Base-by-base conservation (phyloP, 2,329 filamentous ascomycete genomes). In the Colletotrichum gigasporum region DNA sequence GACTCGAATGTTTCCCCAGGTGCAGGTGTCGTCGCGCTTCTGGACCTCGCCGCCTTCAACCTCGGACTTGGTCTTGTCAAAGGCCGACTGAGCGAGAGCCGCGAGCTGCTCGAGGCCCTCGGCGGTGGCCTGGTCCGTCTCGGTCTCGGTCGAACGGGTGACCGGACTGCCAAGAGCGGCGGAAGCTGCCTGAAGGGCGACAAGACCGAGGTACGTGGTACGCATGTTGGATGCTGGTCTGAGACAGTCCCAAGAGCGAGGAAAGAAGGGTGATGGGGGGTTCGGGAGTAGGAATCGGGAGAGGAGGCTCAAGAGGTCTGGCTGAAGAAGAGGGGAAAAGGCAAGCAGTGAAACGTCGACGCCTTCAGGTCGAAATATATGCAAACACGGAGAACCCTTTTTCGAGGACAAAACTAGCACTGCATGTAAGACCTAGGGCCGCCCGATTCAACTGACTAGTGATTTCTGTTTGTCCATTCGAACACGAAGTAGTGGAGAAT, bases 1-100 rank as follows among this genome's bases (percentile, higher is more conserved):
- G 12, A 75, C 64, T 20, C 70, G 69, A 35, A 76, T 44, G 44
- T 75, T 74, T 41, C 39, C 67, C 50, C 71, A 73, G 8, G 71
- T 70, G 50, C 68, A 72, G 32, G 57, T 54, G 14, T 24, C 11
- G 14, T 69, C 47, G 2, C 55, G 67, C 55, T 72, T 73, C 32
- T 32, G 37, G 0, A 57, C 14, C 30, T 66, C 50, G 2, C 66
- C 59, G 11, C 58, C 57, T 18, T 67, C 57, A 4, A 66, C 34
- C 5, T 69, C 59, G 0, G 63, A 55, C 20, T 73, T 58, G 1
- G 74, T 70, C 55, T 68, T 63, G 5, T 73, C 53, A 9, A 70
- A 70, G 4, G 73, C 72, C 1, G 42, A 14, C 11, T 51, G 34
- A 2, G 67, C 65, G 1, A 70, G 51, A 2, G 14, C n/a, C 3